A percentile compares a stretch with the other conserved stretches of the same genome.
Conservation (phyloP, 257 asterid genomes). For the Nicotiana tabacum region DNA sequence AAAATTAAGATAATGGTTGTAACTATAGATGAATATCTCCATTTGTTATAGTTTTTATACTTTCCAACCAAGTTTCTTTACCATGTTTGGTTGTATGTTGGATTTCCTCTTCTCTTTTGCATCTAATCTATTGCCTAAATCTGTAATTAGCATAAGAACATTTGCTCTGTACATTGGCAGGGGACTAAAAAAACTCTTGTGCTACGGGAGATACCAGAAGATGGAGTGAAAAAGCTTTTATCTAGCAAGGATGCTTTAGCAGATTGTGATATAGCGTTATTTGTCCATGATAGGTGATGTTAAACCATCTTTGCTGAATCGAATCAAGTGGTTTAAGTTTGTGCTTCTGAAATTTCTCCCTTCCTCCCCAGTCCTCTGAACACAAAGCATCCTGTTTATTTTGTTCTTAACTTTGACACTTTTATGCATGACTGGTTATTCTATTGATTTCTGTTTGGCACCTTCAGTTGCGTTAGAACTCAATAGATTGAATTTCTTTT, state of each 20-base stretch:
- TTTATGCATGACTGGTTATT: not conserved
- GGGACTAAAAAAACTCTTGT: conserved; percentile 75
- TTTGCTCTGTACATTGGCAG: conserved; percentile 30
- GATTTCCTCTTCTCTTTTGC: not conserved
- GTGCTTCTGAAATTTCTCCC: not conserved
- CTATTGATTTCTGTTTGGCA: not conserved
- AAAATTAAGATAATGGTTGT: not conserved
- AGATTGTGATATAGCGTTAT: conserved; percentile 80
- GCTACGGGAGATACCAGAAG: conserved; percentile 82
- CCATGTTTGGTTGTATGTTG: not conserved
- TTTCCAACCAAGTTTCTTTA: not conserved
- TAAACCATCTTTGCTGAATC: conserved; percentile 9
- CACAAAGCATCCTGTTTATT: not conserved
- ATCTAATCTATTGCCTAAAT: not conserved
- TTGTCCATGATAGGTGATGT: conserved; percentile 90
- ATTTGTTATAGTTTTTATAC: not conserved
- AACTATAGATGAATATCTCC: not conserved
- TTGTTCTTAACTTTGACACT: not conserved
- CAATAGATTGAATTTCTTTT: too few species aligned
- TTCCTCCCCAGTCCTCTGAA: not conserved
- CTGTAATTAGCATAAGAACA: not conserved
- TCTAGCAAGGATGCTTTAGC: conserved; percentile 78
- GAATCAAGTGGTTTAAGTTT: not conserved
- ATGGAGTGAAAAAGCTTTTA: conserved; percentile 57
- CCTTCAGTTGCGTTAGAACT: not conserved